These are phyloP conservation scores for Amylocarpus encephaloides DNA, from an alignment of 2,329 filamentous ascomycete genomes.

Conservation along the genomic window DNA sequence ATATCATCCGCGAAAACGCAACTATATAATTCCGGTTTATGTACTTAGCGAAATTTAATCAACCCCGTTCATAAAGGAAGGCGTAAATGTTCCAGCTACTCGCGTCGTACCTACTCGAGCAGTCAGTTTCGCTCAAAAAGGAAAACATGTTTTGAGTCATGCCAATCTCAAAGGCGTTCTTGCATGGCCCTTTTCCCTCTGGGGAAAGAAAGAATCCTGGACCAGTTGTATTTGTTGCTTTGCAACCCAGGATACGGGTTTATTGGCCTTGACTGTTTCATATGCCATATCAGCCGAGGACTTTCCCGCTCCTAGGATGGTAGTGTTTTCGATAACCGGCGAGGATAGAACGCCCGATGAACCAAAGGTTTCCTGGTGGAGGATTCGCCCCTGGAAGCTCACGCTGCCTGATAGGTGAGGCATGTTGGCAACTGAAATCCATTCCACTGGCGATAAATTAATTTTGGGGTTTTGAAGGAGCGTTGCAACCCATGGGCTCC, in stretches of 20 bases:
- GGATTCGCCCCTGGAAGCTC: constrained; percentile 25
- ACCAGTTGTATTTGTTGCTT: constrained; percentile 28
- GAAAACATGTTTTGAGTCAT: no score
- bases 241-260: constrained; percentile 33
- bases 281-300: constrained; percentile 36
- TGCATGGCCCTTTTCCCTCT: constrained; percentile 25
- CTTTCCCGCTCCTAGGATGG: constrained; percentile 33
- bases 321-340: constrained; percentile 22
- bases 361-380: constrained; percentile 33
- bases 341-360: constrained; percentile 23
- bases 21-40: no score
- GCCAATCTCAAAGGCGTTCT: constrained; percentile 26
- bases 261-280: constrained; percentile 30
- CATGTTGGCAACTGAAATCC: constrained; percentile 23
- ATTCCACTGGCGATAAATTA: constrained; percentile 13
- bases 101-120: constrained; percentile 13
- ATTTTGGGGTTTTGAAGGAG: background rate
- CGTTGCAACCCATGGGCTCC: background rate
- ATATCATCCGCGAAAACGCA: constrained; percentile 17
- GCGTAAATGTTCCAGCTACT: constrained; percentile 7
- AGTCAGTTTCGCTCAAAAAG: no score
- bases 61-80: constrained; percentile 12
- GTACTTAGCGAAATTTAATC: no score
- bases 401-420: constrained; percentile 29
- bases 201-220: constrained; percentile 28